A percentile compares a stretch with the other conserved stretches of the same genome.
Conservation (phyloP, 768 basidiomycete species). For the Strobilomyces confusus region DNA sequence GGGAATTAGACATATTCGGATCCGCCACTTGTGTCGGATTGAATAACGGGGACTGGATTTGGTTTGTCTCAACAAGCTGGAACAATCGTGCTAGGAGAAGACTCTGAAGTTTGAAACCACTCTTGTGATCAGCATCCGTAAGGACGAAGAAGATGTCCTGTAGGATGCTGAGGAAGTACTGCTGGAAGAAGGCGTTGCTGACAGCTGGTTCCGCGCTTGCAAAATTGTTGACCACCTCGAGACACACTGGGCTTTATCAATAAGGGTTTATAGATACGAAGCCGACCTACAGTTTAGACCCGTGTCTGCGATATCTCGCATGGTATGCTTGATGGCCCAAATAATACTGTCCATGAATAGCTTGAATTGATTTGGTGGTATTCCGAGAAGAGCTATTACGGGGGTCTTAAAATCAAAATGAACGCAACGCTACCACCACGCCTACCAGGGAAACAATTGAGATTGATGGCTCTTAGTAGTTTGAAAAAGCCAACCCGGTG, state of each 20-base stretch:
- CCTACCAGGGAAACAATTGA: constrained; percentile 92
- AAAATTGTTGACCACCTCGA: constrained; percentile 96
- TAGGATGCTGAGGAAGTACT: constrained; percentile 88
- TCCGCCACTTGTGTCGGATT: constrained; percentile 72
- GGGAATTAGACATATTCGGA: constrained; percentile 67
- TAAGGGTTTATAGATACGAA: neutral
- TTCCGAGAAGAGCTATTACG: constrained; percentile 60
- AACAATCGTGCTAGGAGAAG: constrained; percentile 90
- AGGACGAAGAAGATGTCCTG: constrained; percentile 97
- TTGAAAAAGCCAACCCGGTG: constrained; percentile 98
- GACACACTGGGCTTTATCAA: constrained; percentile 55
- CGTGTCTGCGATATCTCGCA: constrained; percentile 96
- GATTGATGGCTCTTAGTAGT: constrained; percentile 86
- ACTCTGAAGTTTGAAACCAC: constrained; percentile 94
- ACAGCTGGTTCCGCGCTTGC: constrained; percentile 73
- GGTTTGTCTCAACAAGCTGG: constrained; percentile 81
- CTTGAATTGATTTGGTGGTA: constrained; percentile 94
- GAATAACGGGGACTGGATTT: constrained; percentile 79
- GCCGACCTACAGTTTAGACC: constrained; percentile 61
- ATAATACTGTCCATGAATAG: constrained; percentile 97
- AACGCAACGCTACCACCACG: neutral
- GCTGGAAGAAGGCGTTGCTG: constrained; percentile 92
- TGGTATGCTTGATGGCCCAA: constrained; percentile 99
- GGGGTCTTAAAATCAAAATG: neutral
- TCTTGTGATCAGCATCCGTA: constrained; percentile 98